These are phyloP conservation scores for Yamadazyma atmosphaerica DNA, from an alignment of 1,139 yeast genomes.

Conservation along the genomic window DNA sequence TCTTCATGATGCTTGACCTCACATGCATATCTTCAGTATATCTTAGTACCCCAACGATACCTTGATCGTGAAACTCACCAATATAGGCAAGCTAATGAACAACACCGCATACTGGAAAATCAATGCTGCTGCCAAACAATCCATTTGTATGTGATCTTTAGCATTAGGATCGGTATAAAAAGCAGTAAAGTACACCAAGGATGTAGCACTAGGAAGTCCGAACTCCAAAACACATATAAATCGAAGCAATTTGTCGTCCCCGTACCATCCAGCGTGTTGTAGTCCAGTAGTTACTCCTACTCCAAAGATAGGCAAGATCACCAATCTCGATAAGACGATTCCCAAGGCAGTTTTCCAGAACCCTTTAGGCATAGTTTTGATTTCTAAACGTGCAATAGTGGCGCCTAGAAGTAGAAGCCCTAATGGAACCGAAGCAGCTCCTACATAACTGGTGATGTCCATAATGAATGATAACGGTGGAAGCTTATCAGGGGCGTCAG, in stretches of 20 bases:
- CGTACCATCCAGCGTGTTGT: slow-evolving; percentile 46
- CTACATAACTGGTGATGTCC: slow-evolving; percentile 77
- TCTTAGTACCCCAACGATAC: slow-evolving; percentile 34
- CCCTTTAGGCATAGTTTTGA: slow-evolving; percentile 61
- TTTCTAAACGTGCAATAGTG: slow-evolving; percentile 71
- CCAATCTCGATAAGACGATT: slow-evolving; percentile 34
- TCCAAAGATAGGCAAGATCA: slow-evolving; percentile 45
- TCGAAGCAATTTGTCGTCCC: slow-evolving; percentile 49
- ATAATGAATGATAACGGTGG: slow-evolving; percentile 85
- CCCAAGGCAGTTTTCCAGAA: slow-evolving; percentile 62
- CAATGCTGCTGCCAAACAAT: slow-evolving; percentile 72
- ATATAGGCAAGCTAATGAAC: slow-evolving; percentile 63
- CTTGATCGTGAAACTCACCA: slow-evolving; percentile 57
- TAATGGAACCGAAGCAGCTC: slow-evolving; percentile 85
- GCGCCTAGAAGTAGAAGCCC: slow-evolving; percentile 84
- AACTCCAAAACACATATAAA: slow-evolving; percentile 75
- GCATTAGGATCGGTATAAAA: slow-evolving; percentile 69
- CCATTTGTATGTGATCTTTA: slow-evolving; percentile 72
- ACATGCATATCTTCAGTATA: too few relatives aligned
- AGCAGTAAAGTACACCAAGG: slow-evolving; percentile 81
- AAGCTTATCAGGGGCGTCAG: slow-evolving; percentile 75
- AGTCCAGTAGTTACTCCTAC: slow-evolving; percentile 48
- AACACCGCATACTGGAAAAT: slow-evolving; percentile 67
- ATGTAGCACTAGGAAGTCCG: slow-evolving; percentile 86
- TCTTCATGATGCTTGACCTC: too few relatives aligned